Evolutionary conservation across 345 rosid species (phyloP).

Genomic region (Combretum micranthum): DNA sequence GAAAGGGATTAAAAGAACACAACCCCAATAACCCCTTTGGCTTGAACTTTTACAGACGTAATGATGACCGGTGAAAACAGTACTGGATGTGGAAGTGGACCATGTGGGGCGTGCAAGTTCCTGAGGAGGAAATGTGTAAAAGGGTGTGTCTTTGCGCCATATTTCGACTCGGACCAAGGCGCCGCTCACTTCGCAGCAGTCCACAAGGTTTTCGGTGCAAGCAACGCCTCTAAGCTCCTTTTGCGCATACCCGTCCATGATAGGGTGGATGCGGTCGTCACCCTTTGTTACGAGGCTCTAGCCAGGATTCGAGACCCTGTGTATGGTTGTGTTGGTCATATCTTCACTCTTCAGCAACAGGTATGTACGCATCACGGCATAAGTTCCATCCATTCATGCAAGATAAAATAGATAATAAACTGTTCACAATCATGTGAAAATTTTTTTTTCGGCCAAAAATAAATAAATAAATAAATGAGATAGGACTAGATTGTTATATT

Average conservation of each 20-base stretch:
- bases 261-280: slow-evolving; percentile 69
- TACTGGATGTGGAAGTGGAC: slow-evolving; percentile 32
- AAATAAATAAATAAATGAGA: no score
- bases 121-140: slow-evolving; percentile 68
- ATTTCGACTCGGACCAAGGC: slow-evolving; percentile 85
- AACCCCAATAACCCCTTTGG: no score
- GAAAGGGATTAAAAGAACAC: no score
- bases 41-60: not conserved
- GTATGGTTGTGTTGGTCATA: slow-evolving; percentile 70
- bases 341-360: slow-evolving; percentile 85
- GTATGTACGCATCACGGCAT: slow-evolving; percentile 4
- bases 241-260: slow-evolving; percentile 45
- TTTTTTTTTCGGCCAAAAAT: no score
- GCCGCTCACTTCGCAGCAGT: slow-evolving; percentile 73
- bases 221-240: slow-evolving; percentile 84
- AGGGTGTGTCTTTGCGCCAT: slow-evolving; percentile 83
- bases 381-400: no score
- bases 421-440: no score
- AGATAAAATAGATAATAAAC: no score
- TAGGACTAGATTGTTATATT: no score
- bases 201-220: slow-evolving; percentile 90
- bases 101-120: slow-evolving; percentile 92
- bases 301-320: slow-evolving; percentile 84
- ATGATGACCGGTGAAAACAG: no score
- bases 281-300: slow-evolving; percentile 77